phyloP scores from a whole-genome alignment of 2,329 filamentous ascomycete genomes.

The Ophiostoma novo-ulmi region DNA sequence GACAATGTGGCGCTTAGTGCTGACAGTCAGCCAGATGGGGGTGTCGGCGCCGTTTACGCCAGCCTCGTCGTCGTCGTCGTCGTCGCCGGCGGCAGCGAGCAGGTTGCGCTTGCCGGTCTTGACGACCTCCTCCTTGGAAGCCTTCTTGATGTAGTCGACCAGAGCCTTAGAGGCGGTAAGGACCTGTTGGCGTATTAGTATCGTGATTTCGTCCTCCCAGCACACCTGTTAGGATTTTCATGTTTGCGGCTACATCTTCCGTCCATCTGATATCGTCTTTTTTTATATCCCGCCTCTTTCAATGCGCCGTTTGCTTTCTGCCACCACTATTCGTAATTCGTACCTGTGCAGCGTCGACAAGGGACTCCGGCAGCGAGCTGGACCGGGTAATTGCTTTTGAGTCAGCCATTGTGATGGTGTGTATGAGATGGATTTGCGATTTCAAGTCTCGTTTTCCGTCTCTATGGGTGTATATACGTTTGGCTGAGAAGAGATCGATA shows the following conservation, averaged over 20 bases:
- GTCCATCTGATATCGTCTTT: background rate
- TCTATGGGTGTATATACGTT: conserved; percentile 9
- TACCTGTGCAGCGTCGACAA: conserved; percentile 21
- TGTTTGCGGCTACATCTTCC: background rate
- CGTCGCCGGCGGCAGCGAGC: conserved; percentile 42
- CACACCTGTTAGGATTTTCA: background rate
- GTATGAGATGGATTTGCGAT: background rate
- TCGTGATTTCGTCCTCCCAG: background rate
- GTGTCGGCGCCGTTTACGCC: conserved; percentile 39
- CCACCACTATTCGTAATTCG: background rate
- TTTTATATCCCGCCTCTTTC: background rate
- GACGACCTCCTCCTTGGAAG: conserved; percentile 44
- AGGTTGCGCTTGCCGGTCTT: conserved; percentile 52
- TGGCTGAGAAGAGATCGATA: conserved; percentile 9
- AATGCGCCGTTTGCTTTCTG: background rate
- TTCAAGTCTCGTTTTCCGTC: background rate
- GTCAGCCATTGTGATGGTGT: conserved; percentile 22
- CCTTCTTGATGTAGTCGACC: conserved; percentile 56
- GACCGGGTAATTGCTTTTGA: conserved; percentile 22
- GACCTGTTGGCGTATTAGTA: conserved; percentile 39
- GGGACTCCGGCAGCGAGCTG: conserved; percentile 20
- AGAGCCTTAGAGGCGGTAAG: conserved; percentile 60
- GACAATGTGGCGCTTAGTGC: conserved; percentile 60
- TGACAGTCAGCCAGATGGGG: conserved; percentile 58
- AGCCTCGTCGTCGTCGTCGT: conserved; percentile 35